Conservation (phyloP, 2,329 filamentous ascomycete genomes). For the Cladosporium sp. region DNA sequence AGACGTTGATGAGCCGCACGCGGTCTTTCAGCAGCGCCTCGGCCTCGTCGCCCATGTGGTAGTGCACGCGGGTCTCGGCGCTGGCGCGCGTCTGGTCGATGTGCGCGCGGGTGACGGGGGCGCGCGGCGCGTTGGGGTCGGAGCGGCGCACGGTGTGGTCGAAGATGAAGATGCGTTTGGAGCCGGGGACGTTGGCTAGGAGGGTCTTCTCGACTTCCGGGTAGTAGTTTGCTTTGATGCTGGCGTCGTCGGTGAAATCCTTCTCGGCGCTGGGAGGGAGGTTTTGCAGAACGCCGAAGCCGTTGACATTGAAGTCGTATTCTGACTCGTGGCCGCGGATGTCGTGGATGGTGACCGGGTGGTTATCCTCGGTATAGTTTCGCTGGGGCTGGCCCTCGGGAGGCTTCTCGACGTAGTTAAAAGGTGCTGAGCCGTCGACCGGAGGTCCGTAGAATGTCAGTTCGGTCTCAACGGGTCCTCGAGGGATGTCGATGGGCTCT, state of each 20-base stretch:
- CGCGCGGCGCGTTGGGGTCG: constrained; percentile 51
- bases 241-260: constrained; percentile 62
- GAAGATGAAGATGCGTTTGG: constrained; percentile 65
- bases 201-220: constrained; percentile 73
- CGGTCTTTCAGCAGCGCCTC: constrained; percentile 59
- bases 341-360: constrained; percentile 60
- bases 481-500: constrained; percentile 35
- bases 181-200: constrained; percentile 59
- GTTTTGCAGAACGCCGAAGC: constrained; percentile 61
- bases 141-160: constrained; percentile 81
- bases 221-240: constrained; percentile 70
- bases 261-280: constrained; percentile 50
- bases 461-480: constrained; percentile 56
- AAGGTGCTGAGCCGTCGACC: constrained; percentile 53
- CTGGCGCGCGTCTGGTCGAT: constrained; percentile 73
- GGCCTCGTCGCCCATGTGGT: constrained; percentile 63
- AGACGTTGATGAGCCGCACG: constrained; percentile 83
- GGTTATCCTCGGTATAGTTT: constrained; percentile 53
- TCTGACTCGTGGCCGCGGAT: constrained; percentile 62
- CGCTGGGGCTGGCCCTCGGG: constrained; percentile 55
- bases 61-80: constrained; percentile 59
- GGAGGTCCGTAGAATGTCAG: constrained; percentile 63
- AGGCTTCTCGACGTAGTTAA: constrained; percentile 54
- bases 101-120: constrained; percentile 67
- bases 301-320: constrained; percentile 65